Evolutionary conservation across 1,284 basidiomycete species (phyloP).

Genomic region (Ustilago shanxiensis): DNA sequence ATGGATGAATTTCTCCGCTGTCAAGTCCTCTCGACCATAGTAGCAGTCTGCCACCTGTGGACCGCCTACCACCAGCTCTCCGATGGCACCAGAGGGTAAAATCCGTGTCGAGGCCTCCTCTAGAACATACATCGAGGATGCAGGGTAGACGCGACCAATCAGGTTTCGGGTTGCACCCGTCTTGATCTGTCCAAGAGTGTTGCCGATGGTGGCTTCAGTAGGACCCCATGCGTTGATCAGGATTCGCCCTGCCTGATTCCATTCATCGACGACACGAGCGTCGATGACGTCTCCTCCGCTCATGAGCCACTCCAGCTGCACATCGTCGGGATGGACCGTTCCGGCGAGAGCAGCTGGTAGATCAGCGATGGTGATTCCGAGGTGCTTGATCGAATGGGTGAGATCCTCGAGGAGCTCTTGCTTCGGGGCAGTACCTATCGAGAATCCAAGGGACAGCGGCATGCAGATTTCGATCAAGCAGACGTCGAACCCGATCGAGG

Average conservation of each 20-base stretch:
- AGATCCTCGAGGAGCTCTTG: constrained; percentile 63
- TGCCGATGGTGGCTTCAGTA: constrained; percentile 68
- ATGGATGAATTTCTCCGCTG: constrained; percentile 56
- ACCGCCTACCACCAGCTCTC: constrained; percentile 66
- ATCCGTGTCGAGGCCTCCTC: constrained; percentile 34
- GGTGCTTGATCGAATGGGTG: constrained; percentile 51
- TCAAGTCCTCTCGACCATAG: constrained; percentile 59
- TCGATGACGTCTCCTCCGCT: constrained; percentile 69
- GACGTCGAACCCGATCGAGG: constrained; percentile 67
- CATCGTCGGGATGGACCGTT: constrained; percentile 57
- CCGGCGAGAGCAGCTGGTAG: constrained; percentile 66
- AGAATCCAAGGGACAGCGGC: constrained; percentile 64
- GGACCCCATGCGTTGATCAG: constrained; percentile 69
- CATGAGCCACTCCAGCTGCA: constrained; percentile 68
- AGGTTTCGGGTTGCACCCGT: constrained; percentile 48
- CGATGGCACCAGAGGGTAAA: constrained; percentile 53
- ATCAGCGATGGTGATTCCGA: constrained; percentile 66
- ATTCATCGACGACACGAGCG: constrained; percentile 61
- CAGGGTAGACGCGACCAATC: constrained; percentile 61
- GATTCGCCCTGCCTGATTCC: constrained; percentile 55
- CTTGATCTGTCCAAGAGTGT: constrained; percentile 65
- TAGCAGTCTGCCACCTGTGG: constrained; percentile 68
- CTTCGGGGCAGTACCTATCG: constrained; percentile 64
- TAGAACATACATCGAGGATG: constrained; percentile 59
- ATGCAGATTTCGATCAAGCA: constrained; percentile 69